A percentile compares a stretch with the other conserved stretches of the same genome.
Evolutionary conservation across 2,329 filamentous ascomycete genomes (phyloP).

Genomic region (Triangularia setosa): DNA sequence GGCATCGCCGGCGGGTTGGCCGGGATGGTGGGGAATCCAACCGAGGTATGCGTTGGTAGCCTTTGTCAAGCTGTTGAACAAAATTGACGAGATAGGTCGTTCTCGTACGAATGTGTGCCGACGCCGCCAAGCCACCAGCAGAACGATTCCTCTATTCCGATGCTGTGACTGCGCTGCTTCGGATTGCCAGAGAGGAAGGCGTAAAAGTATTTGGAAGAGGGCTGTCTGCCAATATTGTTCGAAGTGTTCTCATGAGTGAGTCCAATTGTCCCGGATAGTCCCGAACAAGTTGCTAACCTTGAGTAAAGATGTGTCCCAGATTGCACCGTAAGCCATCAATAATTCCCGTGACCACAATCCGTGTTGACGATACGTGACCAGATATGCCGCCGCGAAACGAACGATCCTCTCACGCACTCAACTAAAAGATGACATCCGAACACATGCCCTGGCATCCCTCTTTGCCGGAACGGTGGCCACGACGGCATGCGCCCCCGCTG

Average conservation of each 20-base stretch:
- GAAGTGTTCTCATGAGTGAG: constrained; percentile 26
- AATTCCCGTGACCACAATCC: too few species aligned
- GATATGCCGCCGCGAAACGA: constrained; percentile 22
- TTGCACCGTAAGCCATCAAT: constrained; percentile 12
- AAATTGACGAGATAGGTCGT: constrained; percentile 11
- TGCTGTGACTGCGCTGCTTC: constrained; percentile 17
- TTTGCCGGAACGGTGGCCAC: constrained; percentile 22
- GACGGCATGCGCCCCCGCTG: constrained; percentile 20
- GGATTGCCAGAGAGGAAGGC: constrained; percentile 22
- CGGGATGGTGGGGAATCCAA: constrained; percentile 24
- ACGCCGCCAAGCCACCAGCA: constrained; percentile 21
- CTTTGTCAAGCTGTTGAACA: not conserved
- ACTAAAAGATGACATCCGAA: constrained; percentile 22
- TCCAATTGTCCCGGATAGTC: not conserved
- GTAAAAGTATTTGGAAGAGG: constrained; percentile 21
- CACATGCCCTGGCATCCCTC: constrained; percentile 22
- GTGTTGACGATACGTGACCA: not conserved
- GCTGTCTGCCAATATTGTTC: constrained; percentile 21
- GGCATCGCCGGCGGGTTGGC: constrained; percentile 21
- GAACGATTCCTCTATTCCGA: constrained; percentile 21
- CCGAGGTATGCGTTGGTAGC: constrained; percentile 13
- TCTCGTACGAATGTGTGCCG: constrained; percentile 25
- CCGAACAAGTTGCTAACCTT: not conserved
- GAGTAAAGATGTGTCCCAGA: constrained; percentile 17
- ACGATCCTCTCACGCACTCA: constrained; percentile 14